These are phyloP conservation scores for Aeschynomene evenia DNA, from an alignment of 306 rosid species.

Conservation along the genomic window DNA sequence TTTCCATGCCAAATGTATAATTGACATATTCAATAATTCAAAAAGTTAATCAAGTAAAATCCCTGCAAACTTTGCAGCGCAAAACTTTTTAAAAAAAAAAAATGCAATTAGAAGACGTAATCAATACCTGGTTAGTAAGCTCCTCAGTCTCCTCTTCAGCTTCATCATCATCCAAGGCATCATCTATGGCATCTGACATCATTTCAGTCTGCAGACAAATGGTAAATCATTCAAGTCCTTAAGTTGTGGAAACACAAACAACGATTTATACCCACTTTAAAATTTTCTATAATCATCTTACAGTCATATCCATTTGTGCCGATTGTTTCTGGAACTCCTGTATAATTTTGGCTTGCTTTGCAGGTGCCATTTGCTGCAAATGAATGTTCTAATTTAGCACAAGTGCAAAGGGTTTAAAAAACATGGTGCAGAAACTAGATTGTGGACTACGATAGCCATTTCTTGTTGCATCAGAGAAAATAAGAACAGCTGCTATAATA, in stretches of 20 bases:
- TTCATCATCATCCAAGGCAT: slow-evolving; percentile 85
- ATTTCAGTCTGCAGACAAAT: slow-evolving; percentile 83
- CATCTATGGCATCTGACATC: slow-evolving; percentile 97
- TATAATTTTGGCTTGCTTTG: slow-evolving; percentile 77
- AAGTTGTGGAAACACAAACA: slow-evolving; percentile 17
- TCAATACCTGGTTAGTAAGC: slow-evolving; percentile 82
- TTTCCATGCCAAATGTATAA: background rate
- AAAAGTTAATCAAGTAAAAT: slow-evolving; percentile 5
- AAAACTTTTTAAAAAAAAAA: background rate
- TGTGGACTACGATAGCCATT: slow-evolving; percentile 14
- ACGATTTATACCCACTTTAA: background rate
- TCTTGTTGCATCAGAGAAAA: slow-evolving; percentile 6
- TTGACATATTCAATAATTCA: slow-evolving; percentile 1
- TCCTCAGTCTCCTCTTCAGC: slow-evolving; percentile 99
- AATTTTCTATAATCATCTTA: slow-evolving; percentile 45
- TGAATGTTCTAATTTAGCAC: slow-evolving; percentile 31
- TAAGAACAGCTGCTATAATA: slow-evolving; percentile 11
- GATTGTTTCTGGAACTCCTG: slow-evolving; percentile 93
- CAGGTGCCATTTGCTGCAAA: slow-evolving; percentile 94
- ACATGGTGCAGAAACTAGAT: background rate
- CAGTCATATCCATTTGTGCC: slow-evolving; percentile 99
- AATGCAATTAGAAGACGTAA: slow-evolving; percentile 24
- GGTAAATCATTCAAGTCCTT: slow-evolving; percentile 29
- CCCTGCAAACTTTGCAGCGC: background rate
- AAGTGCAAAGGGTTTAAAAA: background rate